A percentile compares a stretch with the other conserved stretches of the same genome.
Evolutionary conservation across 495 filamentous ascomycete species (phyloP).

Genomic region (Platismatia glauca): DNA sequence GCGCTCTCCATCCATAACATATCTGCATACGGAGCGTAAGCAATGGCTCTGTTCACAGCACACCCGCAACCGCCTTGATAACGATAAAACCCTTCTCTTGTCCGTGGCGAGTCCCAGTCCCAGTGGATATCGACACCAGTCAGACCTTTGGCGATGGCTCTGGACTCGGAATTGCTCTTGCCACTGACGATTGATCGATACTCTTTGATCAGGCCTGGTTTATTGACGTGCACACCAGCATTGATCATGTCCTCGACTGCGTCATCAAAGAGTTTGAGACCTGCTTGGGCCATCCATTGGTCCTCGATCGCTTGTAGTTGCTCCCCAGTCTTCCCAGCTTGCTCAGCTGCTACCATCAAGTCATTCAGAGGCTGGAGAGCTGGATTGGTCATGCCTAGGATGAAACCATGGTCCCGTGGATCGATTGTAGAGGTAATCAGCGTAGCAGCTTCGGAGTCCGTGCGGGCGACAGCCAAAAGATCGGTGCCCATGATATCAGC

Average conservation of each 20-base stretch:
- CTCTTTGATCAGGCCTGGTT: conserved; percentile 53
- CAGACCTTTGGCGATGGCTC: conserved; percentile 72
- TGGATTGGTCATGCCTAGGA: conserved; percentile 82
- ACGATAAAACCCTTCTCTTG: conserved; percentile 89
- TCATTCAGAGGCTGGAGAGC: conserved; percentile 76
- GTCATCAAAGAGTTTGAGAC: conserved; percentile 83
- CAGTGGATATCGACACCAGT: conserved; percentile 78
- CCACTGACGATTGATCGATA: conserved; percentile 62
- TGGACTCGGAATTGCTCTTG: conserved; percentile 77
- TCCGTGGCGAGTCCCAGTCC: conserved; percentile 87
- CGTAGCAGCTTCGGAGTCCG: conserved; percentile 94
- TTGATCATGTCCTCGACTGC: conserved; percentile 79
- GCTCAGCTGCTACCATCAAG: conserved; percentile 81
- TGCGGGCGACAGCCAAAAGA: conserved; percentile 83
- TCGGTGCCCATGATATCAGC: conserved; percentile 97
- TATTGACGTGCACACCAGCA: conserved; percentile 52
- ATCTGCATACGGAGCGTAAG: conserved; percentile 90
- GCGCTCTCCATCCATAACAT: conserved; percentile 99
- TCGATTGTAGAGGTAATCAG: conserved; percentile 96
- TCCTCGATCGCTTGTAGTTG: conserved; percentile 90
- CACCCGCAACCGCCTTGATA: conserved; percentile 86
- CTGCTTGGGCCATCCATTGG: conserved; percentile 71
- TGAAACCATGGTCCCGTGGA: conserved; percentile 86
- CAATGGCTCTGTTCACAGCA: conserved; percentile 81
- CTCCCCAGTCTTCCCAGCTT: conserved; percentile 67